phyloP scores from a whole-genome alignment of 768 basidiomycete genomes.

The Trametes cinnabarina region DNA sequence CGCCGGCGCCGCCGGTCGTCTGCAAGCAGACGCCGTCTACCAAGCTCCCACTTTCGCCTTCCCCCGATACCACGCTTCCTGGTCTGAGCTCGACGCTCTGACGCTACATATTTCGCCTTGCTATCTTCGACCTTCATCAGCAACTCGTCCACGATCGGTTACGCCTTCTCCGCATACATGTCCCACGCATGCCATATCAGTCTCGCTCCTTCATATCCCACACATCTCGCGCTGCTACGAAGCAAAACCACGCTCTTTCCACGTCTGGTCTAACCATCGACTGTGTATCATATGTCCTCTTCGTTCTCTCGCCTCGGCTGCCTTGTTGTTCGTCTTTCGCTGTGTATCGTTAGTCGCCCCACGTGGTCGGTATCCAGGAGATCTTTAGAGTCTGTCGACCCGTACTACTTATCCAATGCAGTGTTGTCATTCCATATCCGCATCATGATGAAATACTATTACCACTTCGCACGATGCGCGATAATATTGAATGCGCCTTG shows the following conservation, averaged over 20 bases:
- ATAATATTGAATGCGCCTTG: too few species aligned
- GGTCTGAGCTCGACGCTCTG: not conserved
- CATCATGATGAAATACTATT: too few species aligned
- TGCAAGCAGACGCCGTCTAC: constrained; percentile 13
- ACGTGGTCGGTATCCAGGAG: not conserved
- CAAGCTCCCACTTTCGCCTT: not conserved
- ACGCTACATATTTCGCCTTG: not conserved
- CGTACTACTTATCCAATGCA: too few species aligned
- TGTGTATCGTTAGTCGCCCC: constrained; percentile 7
- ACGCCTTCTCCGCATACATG: not conserved
- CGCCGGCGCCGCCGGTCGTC: not conserved
- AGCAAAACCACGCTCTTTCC: not conserved
- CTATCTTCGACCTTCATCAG: not conserved
- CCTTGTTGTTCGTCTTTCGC: not conserved
- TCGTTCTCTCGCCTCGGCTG: not conserved
- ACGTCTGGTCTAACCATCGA: not conserved
- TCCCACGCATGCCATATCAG: not conserved
- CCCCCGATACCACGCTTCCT: not conserved
- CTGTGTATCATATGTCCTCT: not conserved
- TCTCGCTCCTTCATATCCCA: not conserved
- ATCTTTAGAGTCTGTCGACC: not conserved
- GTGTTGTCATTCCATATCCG: too few species aligned
- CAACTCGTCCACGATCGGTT: not conserved
- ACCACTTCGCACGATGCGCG: too few species aligned
- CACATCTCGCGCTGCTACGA: not conserved